A percentile compares a stretch with the other conserved stretches of the same genome.
Conservation (phyloP, 148 eudicot genomes). For the Amaranthus hypochondriacus region DNA sequence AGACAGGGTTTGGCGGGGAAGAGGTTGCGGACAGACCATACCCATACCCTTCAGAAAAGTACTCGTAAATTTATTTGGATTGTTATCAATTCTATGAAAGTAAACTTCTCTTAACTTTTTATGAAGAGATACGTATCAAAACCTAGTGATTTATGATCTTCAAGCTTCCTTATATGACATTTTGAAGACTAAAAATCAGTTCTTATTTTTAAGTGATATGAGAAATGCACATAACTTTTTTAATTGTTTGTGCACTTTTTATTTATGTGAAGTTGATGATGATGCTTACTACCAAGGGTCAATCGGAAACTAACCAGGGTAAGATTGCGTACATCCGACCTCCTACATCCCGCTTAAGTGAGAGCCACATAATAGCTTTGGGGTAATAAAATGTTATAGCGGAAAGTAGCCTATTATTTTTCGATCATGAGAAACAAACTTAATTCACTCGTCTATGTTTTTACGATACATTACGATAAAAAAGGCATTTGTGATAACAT, state of each 20-base stretch:
- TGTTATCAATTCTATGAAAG: not conserved
- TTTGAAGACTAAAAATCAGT: not conserved
- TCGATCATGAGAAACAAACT: not conserved
- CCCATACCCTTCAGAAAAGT: too few relatives aligned
- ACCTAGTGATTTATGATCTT: not conserved
- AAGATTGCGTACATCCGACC: too few relatives aligned
- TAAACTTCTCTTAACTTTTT: not conserved
- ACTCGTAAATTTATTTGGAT: too few relatives aligned
- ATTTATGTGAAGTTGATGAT: not conserved
- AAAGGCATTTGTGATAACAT: not conserved
- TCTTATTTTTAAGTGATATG: not conserved
- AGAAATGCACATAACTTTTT: not conserved
- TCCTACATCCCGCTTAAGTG: too few relatives aligned
- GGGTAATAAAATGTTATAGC: too few relatives aligned
- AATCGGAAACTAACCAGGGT: too few relatives aligned
- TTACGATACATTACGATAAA: not conserved
- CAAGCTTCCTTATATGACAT: not conserved
- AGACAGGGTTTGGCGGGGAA: too few relatives aligned
- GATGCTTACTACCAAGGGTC: too few relatives aligned
- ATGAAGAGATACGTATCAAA: not conserved
- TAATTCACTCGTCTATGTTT: not conserved
- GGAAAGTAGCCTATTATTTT: too few relatives aligned
- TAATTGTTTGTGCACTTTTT: not conserved
- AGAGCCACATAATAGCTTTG: too few relatives aligned
- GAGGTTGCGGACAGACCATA: too few relatives aligned